These are phyloP conservation scores for Phlyctochytrium planicorne DNA, from an alignment of 192 early-diverging fungal species.

Conservation along the genomic window DNA sequence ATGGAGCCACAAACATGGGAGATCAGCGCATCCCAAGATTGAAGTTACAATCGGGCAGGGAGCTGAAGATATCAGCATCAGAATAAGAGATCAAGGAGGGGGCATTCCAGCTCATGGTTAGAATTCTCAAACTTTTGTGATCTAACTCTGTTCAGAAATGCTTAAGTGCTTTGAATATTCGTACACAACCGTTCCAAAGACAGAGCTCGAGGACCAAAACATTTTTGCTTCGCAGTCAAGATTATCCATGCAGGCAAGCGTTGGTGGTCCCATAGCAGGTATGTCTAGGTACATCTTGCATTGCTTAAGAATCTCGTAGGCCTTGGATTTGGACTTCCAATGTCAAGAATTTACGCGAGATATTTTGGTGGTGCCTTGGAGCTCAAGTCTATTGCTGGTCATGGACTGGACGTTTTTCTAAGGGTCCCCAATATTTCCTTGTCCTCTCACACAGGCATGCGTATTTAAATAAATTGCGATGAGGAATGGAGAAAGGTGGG, in stretches of 20 bases:
- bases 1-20: slow-evolving; percentile 21
- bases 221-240: slow-evolving; percentile 74
- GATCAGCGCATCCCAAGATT: slow-evolving; percentile 69
- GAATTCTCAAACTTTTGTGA: neutral
- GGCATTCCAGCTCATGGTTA: slow-evolving; percentile 71
- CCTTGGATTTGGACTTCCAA: slow-evolving; percentile 71
- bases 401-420: slow-evolving; percentile 92
- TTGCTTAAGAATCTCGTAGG: slow-evolving; percentile 42
- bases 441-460: neutral
- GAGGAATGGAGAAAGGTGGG: no score
- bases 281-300: neutral
- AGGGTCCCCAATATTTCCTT: slow-evolving; percentile 81
- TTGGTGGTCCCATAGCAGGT: slow-evolving; percentile 90
- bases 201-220: slow-evolving; percentile 49
- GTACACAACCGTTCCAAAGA: slow-evolving; percentile 81
- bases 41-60: slow-evolving; percentile 83
- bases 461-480: neutral
- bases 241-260: slow-evolving; percentile 79
- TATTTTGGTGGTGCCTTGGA: slow-evolving; percentile 94
- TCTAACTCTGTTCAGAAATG: slow-evolving; percentile 47
- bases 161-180: slow-evolving; percentile 87
- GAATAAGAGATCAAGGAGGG: slow-evolving; percentile 89
- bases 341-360: slow-evolving; percentile 48
- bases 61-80: slow-evolving; percentile 74
- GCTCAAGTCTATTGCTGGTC: slow-evolving; percentile 76